Evolutionary conservation across 2,329 filamentous ascomycete genomes (phyloP).

Genomic region (Apiospora koreana): DNA sequence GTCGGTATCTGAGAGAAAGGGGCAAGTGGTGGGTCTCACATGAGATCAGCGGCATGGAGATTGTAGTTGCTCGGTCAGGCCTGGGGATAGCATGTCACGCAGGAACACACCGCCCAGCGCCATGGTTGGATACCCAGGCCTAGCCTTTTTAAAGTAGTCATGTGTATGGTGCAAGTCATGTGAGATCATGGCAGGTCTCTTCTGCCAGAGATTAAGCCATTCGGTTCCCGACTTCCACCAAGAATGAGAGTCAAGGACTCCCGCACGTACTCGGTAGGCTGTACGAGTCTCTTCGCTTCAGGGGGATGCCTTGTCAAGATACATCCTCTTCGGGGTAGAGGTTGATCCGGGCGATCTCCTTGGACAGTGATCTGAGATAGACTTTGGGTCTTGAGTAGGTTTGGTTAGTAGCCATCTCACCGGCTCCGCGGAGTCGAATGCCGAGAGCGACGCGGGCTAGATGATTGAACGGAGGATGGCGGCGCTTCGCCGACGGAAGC

Average conservation of each 20-base stretch:
- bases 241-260: background rate
- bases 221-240: background rate
- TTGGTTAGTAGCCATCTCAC: background rate
- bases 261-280: no score
- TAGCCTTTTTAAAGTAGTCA: background rate
- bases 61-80: background rate
- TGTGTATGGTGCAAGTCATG: background rate
- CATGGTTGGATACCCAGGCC: background rate
- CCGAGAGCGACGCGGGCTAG: background rate
- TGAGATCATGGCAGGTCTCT: background rate
- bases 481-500: background rate
- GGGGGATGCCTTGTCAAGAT: background rate
- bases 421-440: background rate
- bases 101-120: background rate
- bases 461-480: background rate
- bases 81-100: background rate
- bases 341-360: background rate
- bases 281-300: background rate
- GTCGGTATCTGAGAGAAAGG: background rate
- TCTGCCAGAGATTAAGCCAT: background rate
- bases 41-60: background rate
- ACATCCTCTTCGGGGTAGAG: background rate
- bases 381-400: background rate
- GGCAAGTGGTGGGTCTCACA: background rate
- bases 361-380: background rate